Conservation (phyloP, 306 rosid genomes). For the Dryas octopetala region DNA sequence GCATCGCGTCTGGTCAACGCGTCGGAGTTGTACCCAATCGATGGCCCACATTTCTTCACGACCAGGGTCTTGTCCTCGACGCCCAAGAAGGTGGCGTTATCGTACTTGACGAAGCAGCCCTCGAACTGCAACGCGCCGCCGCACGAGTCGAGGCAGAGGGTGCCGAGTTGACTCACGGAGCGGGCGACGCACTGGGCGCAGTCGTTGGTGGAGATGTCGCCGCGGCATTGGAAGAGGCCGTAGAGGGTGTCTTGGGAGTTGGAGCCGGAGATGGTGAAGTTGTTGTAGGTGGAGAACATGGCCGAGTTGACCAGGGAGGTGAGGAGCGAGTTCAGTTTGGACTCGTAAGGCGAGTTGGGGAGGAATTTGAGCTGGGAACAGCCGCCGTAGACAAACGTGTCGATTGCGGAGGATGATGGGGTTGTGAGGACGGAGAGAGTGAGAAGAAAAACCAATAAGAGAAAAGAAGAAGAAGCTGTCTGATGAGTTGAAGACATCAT, state of each 20-base stretch:
- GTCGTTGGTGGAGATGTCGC: conserved; percentile 54
- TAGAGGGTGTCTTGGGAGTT: conserved; percentile 42
- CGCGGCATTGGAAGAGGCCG: conserved; percentile 92
- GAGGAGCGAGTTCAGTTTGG: conserved; percentile 58
- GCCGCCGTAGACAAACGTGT: conserved; percentile 69
- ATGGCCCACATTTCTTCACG: conserved; percentile 68
- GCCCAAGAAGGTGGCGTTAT: conserved; percentile 62
- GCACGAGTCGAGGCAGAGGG: conserved; percentile 50
- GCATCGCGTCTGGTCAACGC: conserved; percentile 51
- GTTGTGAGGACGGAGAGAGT: conserved; percentile 30
- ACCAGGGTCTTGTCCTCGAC: conserved; percentile 83
- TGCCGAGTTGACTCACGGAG: conserved; percentile 61
- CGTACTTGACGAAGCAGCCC: conserved; percentile 84
- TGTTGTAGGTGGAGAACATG: conserved; percentile 59
- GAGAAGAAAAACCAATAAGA: conserved; percentile 15
- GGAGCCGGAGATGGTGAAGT: conserved; percentile 47
- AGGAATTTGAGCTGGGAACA: conserved; percentile 64
- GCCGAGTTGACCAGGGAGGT: conserved; percentile 72
- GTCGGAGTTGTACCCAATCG: conserved; percentile 47
- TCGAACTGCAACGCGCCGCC: conserved; percentile 94
- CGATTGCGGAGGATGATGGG: conserved; percentile 35
- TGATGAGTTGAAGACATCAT: conserved; percentile 30
- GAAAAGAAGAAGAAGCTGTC: conserved; percentile 5
- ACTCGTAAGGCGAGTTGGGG: conserved; percentile 60
- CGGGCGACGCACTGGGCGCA: conserved; percentile 62